Percentiles rank a stretch among this genome's conserved stretches.
Evolutionary conservation across 2,329 filamentous ascomycete genomes (phyloP).

Genomic region (Diaporthe vexans): DNA sequence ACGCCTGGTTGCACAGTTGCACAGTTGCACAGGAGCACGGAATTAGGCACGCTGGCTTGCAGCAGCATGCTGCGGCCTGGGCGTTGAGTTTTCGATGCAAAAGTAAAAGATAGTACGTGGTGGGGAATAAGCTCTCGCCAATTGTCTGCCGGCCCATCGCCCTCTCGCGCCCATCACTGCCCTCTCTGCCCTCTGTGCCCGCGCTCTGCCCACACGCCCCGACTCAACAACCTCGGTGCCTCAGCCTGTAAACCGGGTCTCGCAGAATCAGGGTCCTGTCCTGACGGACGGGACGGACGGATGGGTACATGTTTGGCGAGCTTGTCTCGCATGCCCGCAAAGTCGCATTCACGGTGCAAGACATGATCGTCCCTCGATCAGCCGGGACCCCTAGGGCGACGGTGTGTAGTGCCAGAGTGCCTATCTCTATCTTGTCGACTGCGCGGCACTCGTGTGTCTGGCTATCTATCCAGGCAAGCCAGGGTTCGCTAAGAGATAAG

Average conservation of each 20-base stretch:
- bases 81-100: conserved; percentile 31
- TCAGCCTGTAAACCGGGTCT: conserved; percentile 14
- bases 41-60: conserved; percentile 20
- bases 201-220: neutral
- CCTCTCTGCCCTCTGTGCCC: too few relatives aligned
- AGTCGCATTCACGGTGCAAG: neutral
- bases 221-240: conserved; percentile 21
- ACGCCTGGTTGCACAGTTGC: conserved; percentile 15
- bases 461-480: conserved; percentile 17
- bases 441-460: neutral
- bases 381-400: neutral
- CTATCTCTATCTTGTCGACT: neutral
- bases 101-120: conserved; percentile 31
- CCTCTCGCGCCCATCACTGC: neutral
- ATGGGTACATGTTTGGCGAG: neutral
- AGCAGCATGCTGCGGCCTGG: conserved; percentile 22
- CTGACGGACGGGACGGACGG: neutral
- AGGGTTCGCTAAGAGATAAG: conserved; percentile 24
- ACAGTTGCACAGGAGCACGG: conserved; percentile 18
- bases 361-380: conserved; percentile 7
- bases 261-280: neutral
- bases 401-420: too few relatives aligned
- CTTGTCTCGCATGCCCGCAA: neutral
- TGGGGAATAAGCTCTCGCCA: conserved; percentile 28
- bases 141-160: conserved; percentile 8